Evolutionary conservation across 805 yeast species (phyloP), one percentile per base, ranked within the genome.

Genomic region (Zygosaccharomyces gambellarensis): DNA sequence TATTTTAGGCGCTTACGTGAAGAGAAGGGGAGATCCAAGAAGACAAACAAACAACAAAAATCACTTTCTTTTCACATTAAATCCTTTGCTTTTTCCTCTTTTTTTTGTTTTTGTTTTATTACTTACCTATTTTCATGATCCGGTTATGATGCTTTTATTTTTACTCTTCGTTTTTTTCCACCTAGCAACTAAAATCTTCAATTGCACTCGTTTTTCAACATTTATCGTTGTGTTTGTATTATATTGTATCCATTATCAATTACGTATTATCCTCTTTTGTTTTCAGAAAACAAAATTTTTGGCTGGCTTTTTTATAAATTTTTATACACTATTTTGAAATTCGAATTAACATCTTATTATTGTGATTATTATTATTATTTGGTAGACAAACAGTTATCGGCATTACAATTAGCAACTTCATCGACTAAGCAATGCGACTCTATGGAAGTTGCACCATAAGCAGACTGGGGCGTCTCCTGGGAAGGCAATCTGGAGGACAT

Each of bases 321-420:
- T 41, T 28, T 39, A 25, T 39, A 39, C 11, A 27, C 36, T 9
- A 23, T 3, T 41, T 19, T 22, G 5, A 22, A 40, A n/a, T 9
- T 30, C 10, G 12, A 30, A 30, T 30, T 9, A 11, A 5, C 6
- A 31, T 31, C 22, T 34, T 25, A 34, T 25, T 17, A 41, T 46
- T 25, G 19, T 12, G 27, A 32, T 23, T 17, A 28, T 17, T 38
- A 30, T 17, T 17, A 12, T 43, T 41, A 49, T 39, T 55, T 44
- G 45, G 56, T 34, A 17, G 38, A 56, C 22, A 76, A 53, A 61
- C 83, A 79, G 40, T 65, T 69, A 34, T 66, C 65, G 2, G 80
- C 65, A 48, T 77, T 75, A 60, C 83, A 79, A 43, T 77, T 75
- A 17, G 76, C 73, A 25, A 75, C 74, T n/a, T 76, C 75, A 56